Evolutionary conservation across 202 grass and related monocot species (phyloP).

Genomic region (Eragrostis tef): DNA sequence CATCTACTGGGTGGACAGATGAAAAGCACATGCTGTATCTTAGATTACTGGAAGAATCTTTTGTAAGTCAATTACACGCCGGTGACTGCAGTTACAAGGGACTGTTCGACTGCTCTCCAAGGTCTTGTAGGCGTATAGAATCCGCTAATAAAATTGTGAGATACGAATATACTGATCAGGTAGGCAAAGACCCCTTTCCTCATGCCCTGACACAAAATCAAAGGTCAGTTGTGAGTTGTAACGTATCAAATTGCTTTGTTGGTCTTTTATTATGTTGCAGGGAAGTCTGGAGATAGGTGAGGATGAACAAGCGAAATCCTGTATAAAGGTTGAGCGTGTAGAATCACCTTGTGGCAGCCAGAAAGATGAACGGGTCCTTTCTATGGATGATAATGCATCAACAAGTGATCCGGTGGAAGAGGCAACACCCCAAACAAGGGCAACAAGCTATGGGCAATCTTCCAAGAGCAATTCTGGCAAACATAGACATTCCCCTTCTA

Average conservation of each 20-base stretch:
- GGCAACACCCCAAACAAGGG: conserved; percentile 26
- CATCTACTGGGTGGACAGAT: conserved; percentile 77
- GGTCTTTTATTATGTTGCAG: conserved; percentile 35
- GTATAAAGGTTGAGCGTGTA: conserved; percentile 13
- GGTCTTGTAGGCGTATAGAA: conserved; percentile 31
- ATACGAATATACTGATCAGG: conserved; percentile 42
- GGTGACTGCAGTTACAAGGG: conserved; percentile 48
- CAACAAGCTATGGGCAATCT: conserved; percentile 32
- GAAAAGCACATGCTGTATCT: conserved; percentile 84
- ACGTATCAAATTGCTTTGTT: conserved; percentile 36
- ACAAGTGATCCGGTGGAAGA: conserved; percentile 25
- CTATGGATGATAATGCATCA: conserved; percentile 34
- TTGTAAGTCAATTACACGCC: conserved; percentile 60
- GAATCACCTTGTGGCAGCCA: conserved; percentile 37
- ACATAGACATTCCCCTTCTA: conserved; percentile 32
- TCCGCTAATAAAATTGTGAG: conserved; percentile 46
- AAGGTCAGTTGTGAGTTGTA: conserved; percentile 22
- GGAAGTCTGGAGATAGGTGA: conserved; percentile 42
- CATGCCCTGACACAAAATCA: conserved; percentile 4
- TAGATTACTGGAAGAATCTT: conserved; percentile 72
- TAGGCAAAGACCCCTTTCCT: conserved; percentile 33
- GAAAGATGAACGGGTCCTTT: conserved; percentile 12
- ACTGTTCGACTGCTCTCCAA: conserved; percentile 44
- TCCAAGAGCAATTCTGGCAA: conserved; percentile 31
- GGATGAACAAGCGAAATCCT: conserved; percentile 40